A percentile compares a stretch with the other conserved stretches of the same genome.
Conservation (phyloP, 805 yeast species). For the Clavispora phyllophila region DNA sequence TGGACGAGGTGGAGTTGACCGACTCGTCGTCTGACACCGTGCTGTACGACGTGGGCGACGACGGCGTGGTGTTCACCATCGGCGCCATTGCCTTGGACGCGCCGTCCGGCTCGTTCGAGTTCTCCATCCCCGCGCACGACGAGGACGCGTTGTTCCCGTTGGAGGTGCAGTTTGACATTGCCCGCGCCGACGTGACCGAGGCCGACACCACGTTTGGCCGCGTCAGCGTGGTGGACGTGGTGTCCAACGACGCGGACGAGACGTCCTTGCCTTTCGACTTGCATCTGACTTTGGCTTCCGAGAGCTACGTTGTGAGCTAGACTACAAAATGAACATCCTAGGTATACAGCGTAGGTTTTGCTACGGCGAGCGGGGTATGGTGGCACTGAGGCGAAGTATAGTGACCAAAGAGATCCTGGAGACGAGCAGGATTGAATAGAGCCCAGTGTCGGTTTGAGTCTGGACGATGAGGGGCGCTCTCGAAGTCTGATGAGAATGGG, state of each 20-base stretch:
- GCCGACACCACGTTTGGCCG: conserved; percentile 52
- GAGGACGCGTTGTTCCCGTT: conserved; percentile 91
- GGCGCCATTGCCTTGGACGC: conserved; percentile 48
- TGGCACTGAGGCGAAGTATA: too few relatives aligned
- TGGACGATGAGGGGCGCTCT: too few relatives aligned
- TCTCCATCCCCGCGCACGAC: conserved; percentile 64
- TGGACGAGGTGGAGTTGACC: conserved; percentile 48
- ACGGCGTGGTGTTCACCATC: conserved; percentile 65
- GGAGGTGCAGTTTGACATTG: conserved; percentile 56
- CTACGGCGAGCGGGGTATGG: too few relatives aligned
- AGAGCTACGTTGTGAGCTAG: conserved; percentile 51
- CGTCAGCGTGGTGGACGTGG: conserved; percentile 59
- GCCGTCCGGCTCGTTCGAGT: conserved; percentile 71
- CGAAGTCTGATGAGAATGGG: too few relatives aligned
- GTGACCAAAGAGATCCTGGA: too few relatives aligned
- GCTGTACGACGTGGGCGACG: conserved; percentile 55
- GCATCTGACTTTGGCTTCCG: conserved; percentile 52
- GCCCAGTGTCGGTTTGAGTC: too few relatives aligned
- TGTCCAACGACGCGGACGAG: conserved; percentile 45
- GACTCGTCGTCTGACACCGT: conserved; percentile 44
- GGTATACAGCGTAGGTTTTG: too few relatives aligned
- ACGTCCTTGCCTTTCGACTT: conserved; percentile 66
- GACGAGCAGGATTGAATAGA: too few relatives aligned
- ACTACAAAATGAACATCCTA: neutral
- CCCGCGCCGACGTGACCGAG: conserved; percentile 39